Base-by-base conservation (phyloP, 345 rosid genomes). In the Aquilaria yunnanensis region DNA sequence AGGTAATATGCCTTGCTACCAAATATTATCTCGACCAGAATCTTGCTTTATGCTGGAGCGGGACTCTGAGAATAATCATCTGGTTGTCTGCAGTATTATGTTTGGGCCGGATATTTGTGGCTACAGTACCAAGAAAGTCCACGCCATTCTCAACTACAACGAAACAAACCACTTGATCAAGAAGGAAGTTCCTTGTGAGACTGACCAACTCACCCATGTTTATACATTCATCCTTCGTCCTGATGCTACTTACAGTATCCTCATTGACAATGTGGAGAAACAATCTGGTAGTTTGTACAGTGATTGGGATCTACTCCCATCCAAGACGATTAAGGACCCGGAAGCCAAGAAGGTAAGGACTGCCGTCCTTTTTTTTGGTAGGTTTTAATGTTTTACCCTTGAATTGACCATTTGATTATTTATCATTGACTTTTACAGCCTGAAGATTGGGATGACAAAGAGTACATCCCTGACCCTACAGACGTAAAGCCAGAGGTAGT, bases 91-190 rank as follows among this genome's bases (percentile, higher is more conserved):
- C 89, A 95, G 99, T 62, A 91, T 94, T 56, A 94, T 94, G 99
- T 94, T 94, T 85, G 99, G 99, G 50, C 99, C 97, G 0, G 97
- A 94, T 80, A 88, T 94, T 54, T 91, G 99, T 76, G 99, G 99
- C 59, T 81, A 87, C 82, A 88, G 86, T 78, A 94, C 99, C 11
- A 94, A 91, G 85, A 94, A 94, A 80, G 99, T 94, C n/a, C 99
- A 94, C 72, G 92, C 99, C 48, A 94, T 94, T 77, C 96, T 94
- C 57, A 87, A 64, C 73, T 85, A 94, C 85, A 90, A 88, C 14
- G 82, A 54, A 8, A 54, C 88, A 32, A 94, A 94, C 86, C 86
- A 88, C 70, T 67, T 94, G 78, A 85, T 90, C 80, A 94, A 94
- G 87, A 85, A 94, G 91, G 99, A 94, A 12, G 97, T 94, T 51